Conservation (phyloP, 2,329 filamentous ascomycete species). For the Ophiostoma triangulosporum region DNA sequence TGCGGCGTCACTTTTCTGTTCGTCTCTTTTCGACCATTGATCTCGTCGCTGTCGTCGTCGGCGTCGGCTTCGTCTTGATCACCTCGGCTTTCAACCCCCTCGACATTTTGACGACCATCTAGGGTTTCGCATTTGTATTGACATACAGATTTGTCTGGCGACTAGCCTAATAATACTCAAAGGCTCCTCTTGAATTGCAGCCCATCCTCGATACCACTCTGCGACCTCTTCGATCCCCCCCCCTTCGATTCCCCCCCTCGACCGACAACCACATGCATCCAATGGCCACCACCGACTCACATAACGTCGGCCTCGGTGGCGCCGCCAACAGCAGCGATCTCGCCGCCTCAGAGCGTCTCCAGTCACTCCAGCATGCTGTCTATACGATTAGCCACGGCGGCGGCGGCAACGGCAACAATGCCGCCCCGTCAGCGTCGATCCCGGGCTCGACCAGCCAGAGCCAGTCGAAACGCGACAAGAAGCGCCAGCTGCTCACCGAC, state of each 20-base stretch:
- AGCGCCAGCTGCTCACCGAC: constrained; percentile 69
- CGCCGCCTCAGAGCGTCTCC: background rate
- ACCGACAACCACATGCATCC: background rate
- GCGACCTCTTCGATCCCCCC: background rate
- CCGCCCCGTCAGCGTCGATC: background rate
- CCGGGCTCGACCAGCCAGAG: background rate
- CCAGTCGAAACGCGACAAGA: constrained; percentile 78
- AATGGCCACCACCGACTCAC: background rate
- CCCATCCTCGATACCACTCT: no score
- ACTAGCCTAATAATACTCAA: no score
- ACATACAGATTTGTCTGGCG: no score
- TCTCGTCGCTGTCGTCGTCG: background rate
- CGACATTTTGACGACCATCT: no score
- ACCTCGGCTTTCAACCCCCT: background rate
- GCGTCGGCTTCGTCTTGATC: background rate
- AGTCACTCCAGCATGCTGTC: background rate
- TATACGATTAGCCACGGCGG: background rate
- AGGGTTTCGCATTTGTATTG: no score
- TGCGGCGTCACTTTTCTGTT: constrained; percentile 2
- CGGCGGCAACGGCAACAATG: background rate
- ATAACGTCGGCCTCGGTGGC: background rate
- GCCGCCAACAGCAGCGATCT: background rate
- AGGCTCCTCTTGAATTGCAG: no score
- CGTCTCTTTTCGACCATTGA: background rate
- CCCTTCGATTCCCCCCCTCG: background rate